Evolutionary conservation across 2,329 filamentous ascomycete species (phyloP).

Genomic region (Volutella citrinella): DNA sequence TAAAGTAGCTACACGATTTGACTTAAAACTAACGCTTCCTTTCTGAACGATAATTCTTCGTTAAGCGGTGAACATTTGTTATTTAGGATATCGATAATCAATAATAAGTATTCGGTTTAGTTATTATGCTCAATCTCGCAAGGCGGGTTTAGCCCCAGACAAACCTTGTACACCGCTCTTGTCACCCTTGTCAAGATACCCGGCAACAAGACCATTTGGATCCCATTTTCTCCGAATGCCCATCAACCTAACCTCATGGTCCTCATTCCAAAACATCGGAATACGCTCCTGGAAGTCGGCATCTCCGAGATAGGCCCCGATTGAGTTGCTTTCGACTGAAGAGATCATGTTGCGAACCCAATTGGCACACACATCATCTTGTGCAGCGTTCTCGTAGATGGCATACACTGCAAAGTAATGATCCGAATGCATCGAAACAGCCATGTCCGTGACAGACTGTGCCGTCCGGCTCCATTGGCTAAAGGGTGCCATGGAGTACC

Average conservation of each 20-base stretch:
- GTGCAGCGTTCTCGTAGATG: conserved; percentile 44
- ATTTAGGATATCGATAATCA: no score
- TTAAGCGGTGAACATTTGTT: no score
- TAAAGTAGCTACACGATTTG: no score
- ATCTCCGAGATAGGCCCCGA: conserved; percentile 54
- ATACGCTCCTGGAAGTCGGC: conserved; percentile 47
- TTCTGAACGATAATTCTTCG: no score
- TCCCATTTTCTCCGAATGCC: conserved; percentile 42
- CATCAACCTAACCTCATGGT: conserved; percentile 39
- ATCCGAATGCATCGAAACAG: conserved; percentile 51
- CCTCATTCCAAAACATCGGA: conserved; percentile 46
- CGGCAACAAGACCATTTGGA: conserved; percentile 32
- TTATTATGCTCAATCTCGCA: no score
- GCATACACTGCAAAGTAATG: conserved; percentile 55
- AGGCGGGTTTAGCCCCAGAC: no score
- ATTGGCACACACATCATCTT: conserved; percentile 39
- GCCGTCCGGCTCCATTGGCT: conserved; percentile 22
- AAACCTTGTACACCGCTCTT: conserved; percentile 39
- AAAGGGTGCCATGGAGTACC: conserved; percentile 49
- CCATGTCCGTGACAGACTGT: conserved; percentile 44
- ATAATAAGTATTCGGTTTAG: no score
- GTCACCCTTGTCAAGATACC: conserved; percentile 45
- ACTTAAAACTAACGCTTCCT: no score
- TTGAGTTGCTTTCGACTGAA: conserved; percentile 36
- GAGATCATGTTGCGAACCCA: conserved; percentile 45